Evolutionary conservation across 805 yeast species (phyloP).

Genomic region (Spathaspora gorwiae): DNA sequence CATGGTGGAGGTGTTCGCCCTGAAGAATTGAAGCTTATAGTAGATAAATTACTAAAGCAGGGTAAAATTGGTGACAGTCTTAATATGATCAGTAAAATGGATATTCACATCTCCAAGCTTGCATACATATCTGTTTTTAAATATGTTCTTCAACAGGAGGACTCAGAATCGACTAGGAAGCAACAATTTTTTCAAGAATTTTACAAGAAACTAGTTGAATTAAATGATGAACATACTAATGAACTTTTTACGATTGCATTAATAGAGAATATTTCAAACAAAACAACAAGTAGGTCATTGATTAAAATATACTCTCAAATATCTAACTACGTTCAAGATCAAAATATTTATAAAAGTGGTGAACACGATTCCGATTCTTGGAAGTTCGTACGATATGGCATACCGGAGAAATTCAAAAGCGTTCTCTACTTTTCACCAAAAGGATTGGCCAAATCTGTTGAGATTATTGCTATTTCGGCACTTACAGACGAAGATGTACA

Average conservation of each 20-base stretch:
- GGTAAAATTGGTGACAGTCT: conserved; percentile 22
- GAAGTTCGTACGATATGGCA: background rate
- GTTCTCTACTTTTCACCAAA: conserved; percentile 3
- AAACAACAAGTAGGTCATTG: no score
- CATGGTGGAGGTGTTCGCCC: conserved; percentile 22
- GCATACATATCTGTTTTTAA: conserved; percentile 23
- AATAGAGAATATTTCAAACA: background rate
- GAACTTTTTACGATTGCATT: background rate
- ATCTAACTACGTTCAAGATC: no score
- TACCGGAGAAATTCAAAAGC: background rate
- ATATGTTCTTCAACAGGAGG: conserved; percentile 4
- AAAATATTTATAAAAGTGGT: no score
- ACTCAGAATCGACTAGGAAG: background rate
- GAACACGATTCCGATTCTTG: no score
- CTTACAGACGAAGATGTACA: conserved; percentile 17
- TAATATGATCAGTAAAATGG: conserved; percentile 15
- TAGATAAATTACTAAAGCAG: conserved; percentile 21
- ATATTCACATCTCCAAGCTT: conserved; percentile 17
- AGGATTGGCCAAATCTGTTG: conserved; percentile 16
- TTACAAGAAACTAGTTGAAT: background rate
- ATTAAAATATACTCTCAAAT: no score
- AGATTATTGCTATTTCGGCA: conserved; percentile 20
- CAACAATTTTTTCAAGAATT: conserved; percentile 4
- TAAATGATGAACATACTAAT: background rate
- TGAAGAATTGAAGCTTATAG: conserved; percentile 24